Conservation (phyloP, 805 yeast species). For the Yarrowia divulgata region DNA sequence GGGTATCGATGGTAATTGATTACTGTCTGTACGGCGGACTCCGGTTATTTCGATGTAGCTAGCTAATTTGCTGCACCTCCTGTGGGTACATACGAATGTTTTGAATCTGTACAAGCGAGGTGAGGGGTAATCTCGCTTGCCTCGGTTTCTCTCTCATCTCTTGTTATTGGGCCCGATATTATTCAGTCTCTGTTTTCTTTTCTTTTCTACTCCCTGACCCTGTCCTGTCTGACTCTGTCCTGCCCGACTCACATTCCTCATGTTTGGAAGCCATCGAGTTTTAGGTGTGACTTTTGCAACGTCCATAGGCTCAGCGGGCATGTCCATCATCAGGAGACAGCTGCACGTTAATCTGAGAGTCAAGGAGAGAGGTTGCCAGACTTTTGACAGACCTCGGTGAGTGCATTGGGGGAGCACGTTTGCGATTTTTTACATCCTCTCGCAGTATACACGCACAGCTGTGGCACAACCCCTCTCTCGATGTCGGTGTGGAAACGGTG, state of each 20-base stretch:
- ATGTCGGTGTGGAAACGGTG: constrained; percentile 8
- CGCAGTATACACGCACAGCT: constrained; percentile 20
- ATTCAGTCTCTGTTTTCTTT: background rate
- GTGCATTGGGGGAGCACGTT: constrained; percentile 19
- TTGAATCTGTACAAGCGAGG: constrained; percentile 1
- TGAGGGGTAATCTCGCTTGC: constrained; percentile 28
- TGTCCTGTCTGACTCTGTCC: background rate
- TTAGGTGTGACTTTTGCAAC: constrained; percentile 1
- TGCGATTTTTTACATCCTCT: background rate
- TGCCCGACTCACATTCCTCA: background rate
- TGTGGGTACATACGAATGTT: too few species aligned
- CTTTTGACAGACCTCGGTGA: background rate
- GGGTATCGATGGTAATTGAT: constrained; percentile 32
- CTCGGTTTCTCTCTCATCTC: background rate
- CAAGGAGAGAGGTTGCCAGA: constrained; percentile 6
- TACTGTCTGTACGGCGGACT: too few species aligned
- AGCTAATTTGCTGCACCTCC: background rate
- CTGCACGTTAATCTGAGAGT: constrained; percentile 32
- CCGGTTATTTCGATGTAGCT: constrained; percentile 2
- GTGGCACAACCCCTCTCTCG: constrained; percentile 33
- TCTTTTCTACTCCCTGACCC: background rate
- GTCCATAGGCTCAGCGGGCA: constrained; percentile 30
- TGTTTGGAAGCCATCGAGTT: constrained; percentile 19
- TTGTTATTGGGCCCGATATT: background rate
- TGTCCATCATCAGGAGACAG: constrained; percentile 27